Base-by-base conservation (phyloP, 1,284 basidiomycete species). In the Austroboletus novae-zelandiae region DNA sequence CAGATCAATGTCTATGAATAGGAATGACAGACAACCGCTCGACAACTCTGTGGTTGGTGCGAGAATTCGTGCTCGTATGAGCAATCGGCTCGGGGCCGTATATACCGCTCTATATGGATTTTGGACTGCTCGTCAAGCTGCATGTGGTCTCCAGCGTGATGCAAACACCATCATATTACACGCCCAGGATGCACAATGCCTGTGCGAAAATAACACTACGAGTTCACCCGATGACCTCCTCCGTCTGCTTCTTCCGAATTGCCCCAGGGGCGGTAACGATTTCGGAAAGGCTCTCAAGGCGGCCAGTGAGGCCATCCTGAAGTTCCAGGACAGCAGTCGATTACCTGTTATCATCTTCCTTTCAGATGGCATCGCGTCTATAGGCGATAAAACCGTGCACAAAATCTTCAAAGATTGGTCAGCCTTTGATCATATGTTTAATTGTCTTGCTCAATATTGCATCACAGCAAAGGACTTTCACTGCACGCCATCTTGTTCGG, bases 401-500 rank as follows among this genome's bases (percentile, higher is more conserved):
- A 5, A 5, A 23, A 23, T 23, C 5, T 23, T 23, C 20, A 23
- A 23, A 23, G 5, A 23, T 4, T 23, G 20, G 20, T 23, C 20
- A 3, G 20, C 8, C 1, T 35, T 29, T 37, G 20, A 23, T 23
- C 20, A 23, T 23, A 23, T 11, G 0, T 8, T 36, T 15, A 23
- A 10, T 14, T 8, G 30, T 5, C 32, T 3, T 4, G 17, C 9
- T 37, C n/a, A 18, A 9, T 13, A 9, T 37, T 37, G 5, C 8
- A 18, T 18, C 6, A 37, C n/a, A 84, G 82, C 23, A 79, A 77
- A 67, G 72, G 77, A 9, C 67, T 84, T 0, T 81, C 81, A 0
- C 76, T 84, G 56, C 80, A 84, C 42, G 61, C 79, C 0, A 79
- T 84, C 7, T 73, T 78, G 0, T 84, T 84, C 47, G 82, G 81